Conservation (phyloP, 805 yeast species). For the Yamadazyma sp. region DNA sequence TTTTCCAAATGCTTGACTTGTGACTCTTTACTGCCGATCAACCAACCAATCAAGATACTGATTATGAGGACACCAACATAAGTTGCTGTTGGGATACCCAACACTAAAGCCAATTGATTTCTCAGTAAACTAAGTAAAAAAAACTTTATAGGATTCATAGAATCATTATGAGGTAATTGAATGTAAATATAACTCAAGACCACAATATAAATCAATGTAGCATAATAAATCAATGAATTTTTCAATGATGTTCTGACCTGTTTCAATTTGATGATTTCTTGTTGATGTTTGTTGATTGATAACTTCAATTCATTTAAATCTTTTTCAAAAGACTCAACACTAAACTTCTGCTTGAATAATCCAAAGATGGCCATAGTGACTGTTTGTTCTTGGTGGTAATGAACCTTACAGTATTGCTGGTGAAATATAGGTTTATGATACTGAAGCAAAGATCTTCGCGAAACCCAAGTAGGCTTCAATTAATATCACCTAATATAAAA, state of each 20-base stretch:
- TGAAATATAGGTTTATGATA: too few species aligned
- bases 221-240: constrained; percentile 15
- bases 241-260: constrained; percentile 12
- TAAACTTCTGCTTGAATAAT: constrained; percentile 22
- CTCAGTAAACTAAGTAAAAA: constrained; percentile 25
- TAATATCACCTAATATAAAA: too few species aligned
- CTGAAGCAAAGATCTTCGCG: too few species aligned
- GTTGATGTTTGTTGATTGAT: constrained; percentile 22
- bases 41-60: constrained; percentile 18
- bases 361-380: constrained; percentile 28
- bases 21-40: constrained; percentile 15
- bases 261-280: constrained; percentile 22
- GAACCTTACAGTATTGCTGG: too few species aligned
- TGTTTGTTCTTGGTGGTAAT: too few species aligned
- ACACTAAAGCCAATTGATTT: constrained; percentile 15
- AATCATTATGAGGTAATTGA: constrained; percentile 13
- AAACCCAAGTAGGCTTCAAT: too few species aligned
- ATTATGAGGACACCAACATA: constrained; percentile 18
- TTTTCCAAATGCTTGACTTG: constrained; percentile 30
- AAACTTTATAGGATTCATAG: constrained; percentile 18
- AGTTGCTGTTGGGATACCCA: constrained; percentile 22
- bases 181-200: constrained; percentile 17
- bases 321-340: constrained; percentile 30
- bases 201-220: constrained; percentile 20
- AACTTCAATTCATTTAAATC: constrained; percentile 29